A percentile compares a stretch with the other conserved stretches of the same genome.
These are phyloP conservation scores for Boletus vermiculosoides DNA, from an alignment of 768 basidiomycete species.

Conservation along the genomic window DNA sequence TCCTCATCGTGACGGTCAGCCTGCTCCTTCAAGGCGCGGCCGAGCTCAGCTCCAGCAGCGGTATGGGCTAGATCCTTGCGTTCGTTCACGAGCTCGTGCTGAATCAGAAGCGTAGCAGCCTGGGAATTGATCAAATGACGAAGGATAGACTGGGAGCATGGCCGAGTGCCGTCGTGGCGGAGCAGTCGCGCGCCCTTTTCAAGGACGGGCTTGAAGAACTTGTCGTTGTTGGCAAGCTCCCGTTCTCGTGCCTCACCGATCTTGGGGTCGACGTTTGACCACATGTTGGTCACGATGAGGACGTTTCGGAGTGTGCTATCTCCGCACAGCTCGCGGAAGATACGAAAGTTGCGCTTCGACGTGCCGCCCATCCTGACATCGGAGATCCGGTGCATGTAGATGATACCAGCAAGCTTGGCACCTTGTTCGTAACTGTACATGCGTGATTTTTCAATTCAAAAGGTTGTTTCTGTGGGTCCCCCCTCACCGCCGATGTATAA, in stretches of 20 bases:
- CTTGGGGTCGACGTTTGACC: slow-evolving; percentile 42
- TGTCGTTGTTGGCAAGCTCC: slow-evolving; percentile 41
- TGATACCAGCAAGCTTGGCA: slow-evolving; percentile 47
- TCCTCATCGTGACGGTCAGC: slow-evolving; percentile 48
- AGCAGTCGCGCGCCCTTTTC: slow-evolving; percentile 46
- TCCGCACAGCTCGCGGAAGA: slow-evolving; percentile 55
- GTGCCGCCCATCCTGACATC: slow-evolving; percentile 52
- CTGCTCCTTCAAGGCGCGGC: slow-evolving; percentile 48
- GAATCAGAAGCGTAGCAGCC: slow-evolving; percentile 49
- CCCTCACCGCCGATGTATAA: not conserved
- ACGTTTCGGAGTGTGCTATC: slow-evolving; percentile 48
- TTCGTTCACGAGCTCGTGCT: slow-evolving; percentile 53
- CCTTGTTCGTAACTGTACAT: slow-evolving; percentile 33
- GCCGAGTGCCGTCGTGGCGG: slow-evolving; percentile 41
- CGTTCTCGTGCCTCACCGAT: slow-evolving; percentile 44
- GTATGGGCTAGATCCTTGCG: slow-evolving; percentile 50
- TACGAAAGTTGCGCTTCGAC: slow-evolving; percentile 49
- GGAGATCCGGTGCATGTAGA: slow-evolving; percentile 55
- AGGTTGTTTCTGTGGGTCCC: not conserved
- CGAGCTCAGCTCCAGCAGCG: slow-evolving; percentile 51
- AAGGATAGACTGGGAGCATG: slow-evolving; percentile 44
- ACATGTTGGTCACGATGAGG: slow-evolving; percentile 54
- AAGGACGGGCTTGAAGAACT: slow-evolving; percentile 53
- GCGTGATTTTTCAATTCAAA: not conserved
- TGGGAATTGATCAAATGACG: slow-evolving; percentile 40